Percentiles rank a stretch among this genome's conserved stretches.
phyloP scores from a whole-genome alignment of 306 rosid species.

The Castanopsis chinensis region DNA sequence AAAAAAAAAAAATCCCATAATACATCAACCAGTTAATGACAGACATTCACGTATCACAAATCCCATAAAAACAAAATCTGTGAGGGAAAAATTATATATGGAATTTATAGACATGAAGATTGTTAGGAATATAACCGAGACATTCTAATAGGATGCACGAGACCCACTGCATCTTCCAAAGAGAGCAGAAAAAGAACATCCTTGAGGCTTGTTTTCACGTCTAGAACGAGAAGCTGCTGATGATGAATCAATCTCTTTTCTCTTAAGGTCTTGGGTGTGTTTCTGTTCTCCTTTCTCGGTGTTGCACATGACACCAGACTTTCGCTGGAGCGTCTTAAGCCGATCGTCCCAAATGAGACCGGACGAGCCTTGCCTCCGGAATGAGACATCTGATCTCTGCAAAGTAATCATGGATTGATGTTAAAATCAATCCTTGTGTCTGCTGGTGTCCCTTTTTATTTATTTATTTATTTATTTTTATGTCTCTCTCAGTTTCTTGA shows the following conservation, averaged over 20 bases:
- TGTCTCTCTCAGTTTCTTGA: neutral
- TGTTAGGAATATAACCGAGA: neutral
- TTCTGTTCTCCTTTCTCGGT: slow-evolving; percentile 2
- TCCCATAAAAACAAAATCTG: too few relatives aligned
- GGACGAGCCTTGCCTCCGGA: slow-evolving; percentile 82
- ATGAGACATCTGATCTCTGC: slow-evolving; percentile 63
- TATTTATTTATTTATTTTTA: too few relatives aligned
- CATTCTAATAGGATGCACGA: slow-evolving; percentile 20
- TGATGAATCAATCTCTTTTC: slow-evolving; percentile 11
- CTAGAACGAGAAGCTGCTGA: slow-evolving; percentile 8
- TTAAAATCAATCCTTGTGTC: neutral
- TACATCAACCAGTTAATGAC: neutral
- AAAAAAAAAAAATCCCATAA: neutral
- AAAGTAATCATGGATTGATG: slow-evolving; percentile 40
- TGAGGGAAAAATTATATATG: neutral
- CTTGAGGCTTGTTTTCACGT: slow-evolving; percentile 24
- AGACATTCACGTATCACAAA: neutral
- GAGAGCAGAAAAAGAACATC: slow-evolving; percentile 31
- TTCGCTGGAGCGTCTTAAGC: slow-evolving; percentile 15
- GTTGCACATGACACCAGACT: neutral
- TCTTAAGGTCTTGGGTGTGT: slow-evolving; percentile 12
- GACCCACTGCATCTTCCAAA: slow-evolving; percentile 52
- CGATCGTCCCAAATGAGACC: slow-evolving; percentile 67
- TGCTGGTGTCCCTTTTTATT: neutral
- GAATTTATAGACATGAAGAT: neutral